Base-by-base conservation (phyloP, 768 basidiomycete genomes). In the Dictyophora rubrovolvata region DNA sequence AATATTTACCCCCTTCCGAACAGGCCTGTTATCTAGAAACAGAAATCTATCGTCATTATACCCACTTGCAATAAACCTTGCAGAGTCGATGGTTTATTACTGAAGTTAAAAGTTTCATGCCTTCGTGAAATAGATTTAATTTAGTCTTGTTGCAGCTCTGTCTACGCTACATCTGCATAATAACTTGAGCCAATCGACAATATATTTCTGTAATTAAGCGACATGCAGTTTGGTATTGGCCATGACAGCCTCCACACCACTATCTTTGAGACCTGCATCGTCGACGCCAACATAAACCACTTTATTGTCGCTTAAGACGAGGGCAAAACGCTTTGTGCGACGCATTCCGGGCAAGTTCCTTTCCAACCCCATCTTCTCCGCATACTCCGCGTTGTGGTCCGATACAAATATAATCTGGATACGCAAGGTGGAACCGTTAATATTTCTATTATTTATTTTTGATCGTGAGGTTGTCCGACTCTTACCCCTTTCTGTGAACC, bases 371-470 rank as follows among this genome's bases (percentile, higher is more conserved):
- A 87, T 69, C 37, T 71, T 64, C 21, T 68, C 71, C 37, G 83
- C 83, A 83, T 83, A 88, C 56, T 73, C 63, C 14, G 79, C 81
- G 54, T 74, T 65, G 9, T 73, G 63, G 64, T 88, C 86, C 20
- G 79, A 79, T 64, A 86, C 75, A 48, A 79, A 72, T 28, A 84
- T 60, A 67, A 88, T 82, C 84, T 86, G 42, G 10, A 42, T 12
- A 42, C 14, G 42, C n/a, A 36, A 46, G 33, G 55, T 22, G 35
- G 8, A 12, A 33, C 5, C 14, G 23, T 42, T 33, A 47, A 47
- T 17, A 20, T 18, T 22, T 12, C 6, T 23, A 10, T 12, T 33
- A 37, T 12, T 16, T 6, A 22, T 18, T 8, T 18, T 21, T 21
- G 33, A 56, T n/a, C n/a, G n/a, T n/a, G n/a, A n/a, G n/a, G n/a